A percentile compares a stretch with the other conserved stretches of the same genome.
Conservation (phyloP, 2,329 filamentous ascomycete genomes). For the Cladophialophora yegresii region DNA sequence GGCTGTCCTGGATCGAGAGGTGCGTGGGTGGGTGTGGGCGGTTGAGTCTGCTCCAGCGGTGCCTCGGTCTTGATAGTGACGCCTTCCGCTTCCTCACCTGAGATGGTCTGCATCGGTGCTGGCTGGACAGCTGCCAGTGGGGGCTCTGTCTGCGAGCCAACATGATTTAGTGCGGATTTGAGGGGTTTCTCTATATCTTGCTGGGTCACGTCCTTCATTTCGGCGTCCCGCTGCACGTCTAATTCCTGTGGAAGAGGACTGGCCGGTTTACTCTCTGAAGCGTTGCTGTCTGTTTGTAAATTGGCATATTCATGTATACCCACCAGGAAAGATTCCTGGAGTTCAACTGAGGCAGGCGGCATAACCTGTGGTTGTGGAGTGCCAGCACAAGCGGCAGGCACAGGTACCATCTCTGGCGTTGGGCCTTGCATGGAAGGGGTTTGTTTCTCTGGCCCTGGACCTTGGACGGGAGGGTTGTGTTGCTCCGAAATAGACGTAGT, state of each 20-base stretch:
- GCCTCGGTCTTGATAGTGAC: slow-evolving; percentile 12
- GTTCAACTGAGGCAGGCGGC: slow-evolving; percentile 7
- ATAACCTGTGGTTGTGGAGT: background rate
- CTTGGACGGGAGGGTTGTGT: background rate
- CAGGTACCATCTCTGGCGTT: background rate
- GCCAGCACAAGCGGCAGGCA: background rate
- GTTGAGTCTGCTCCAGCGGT: background rate
- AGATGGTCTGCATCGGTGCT: background rate
- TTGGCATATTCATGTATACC: slow-evolving; percentile 50
- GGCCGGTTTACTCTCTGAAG: slow-evolving; percentile 3
- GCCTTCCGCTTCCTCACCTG: slow-evolving; percentile 4
- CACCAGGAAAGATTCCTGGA: slow-evolving; percentile 41
- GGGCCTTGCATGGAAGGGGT: background rate
- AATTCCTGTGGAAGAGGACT: slow-evolving; percentile 5
- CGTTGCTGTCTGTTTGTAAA: slow-evolving; percentile 22
- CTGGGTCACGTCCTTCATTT: slow-evolving; percentile 2
- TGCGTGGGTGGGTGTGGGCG: background rate
- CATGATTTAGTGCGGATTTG: background rate
- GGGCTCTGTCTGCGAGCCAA: background rate
- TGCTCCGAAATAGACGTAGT: background rate
- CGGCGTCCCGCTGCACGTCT: slow-evolving; percentile 1
- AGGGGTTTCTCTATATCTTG: background rate
- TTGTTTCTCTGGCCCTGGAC: slow-evolving; percentile 1
- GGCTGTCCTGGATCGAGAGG: background rate
- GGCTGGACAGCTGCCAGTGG: background rate